Evolutionary conservation across 176 grass and related monocot genomes (phyloP), one percentile per base, ranked within the genome.

Genomic region (Paspalum notatum): DNA sequence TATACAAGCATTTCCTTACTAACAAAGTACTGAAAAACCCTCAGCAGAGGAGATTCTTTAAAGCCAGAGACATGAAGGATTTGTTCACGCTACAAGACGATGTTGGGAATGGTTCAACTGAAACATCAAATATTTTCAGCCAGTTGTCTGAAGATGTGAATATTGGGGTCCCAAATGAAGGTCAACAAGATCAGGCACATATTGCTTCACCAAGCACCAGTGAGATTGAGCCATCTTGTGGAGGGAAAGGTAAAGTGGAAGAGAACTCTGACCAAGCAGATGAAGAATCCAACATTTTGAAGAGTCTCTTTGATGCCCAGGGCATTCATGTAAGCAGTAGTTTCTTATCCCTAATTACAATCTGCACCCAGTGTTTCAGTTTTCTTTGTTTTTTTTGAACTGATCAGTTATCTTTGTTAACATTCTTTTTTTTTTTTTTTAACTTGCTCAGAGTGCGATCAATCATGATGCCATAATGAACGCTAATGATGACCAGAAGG

Each of bases 11-110:
- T 90, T 98, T 94, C 71, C 91, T 98, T 27, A 94, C 90, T 21
- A 91, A 94, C 77, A 98, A 98, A 88, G 91, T 98, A 72, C 66
- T 98, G 42, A 94, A 98, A 78, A 92, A 94, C 78, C 92, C 95
- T 73, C 92, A 82, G 82, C 95, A 98, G 50, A 94, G 71, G 71
- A 90, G 95, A 63, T 92, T 98, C 56, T 98, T 98, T 79, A 98
- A 94, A 84, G 87, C 91, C 53, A 98, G 84, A 85, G 95, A 98
- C 84, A 98, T 98, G 92, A 90, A 84, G 81, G 92, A 98, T 90
- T 85, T 98, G n/a, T 98, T 94, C 68, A 98, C 69, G 8, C 78
- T 98, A 24, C 90, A 90, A 86, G 87, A 90, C 12, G 88, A 92
- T 32, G 74, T 58, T 26, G 63, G 54, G 44, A 86, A 77, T 57